Percentiles rank a stretch among this genome's conserved stretches.
Evolutionary conservation across 2,329 filamentous ascomycete species (phyloP).

Genomic region (Fusarium irregulare): DNA sequence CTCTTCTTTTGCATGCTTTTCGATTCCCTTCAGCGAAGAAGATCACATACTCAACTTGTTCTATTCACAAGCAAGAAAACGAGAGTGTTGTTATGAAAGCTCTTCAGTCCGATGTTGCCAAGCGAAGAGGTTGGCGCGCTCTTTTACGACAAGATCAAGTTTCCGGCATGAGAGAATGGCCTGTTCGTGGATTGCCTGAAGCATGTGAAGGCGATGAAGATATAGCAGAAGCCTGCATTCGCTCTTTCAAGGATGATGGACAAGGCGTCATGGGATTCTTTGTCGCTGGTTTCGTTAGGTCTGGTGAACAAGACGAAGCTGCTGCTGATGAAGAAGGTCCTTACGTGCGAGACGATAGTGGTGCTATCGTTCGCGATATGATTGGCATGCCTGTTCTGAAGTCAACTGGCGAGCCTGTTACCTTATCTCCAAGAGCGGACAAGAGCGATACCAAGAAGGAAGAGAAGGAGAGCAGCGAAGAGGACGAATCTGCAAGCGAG

Average conservation of each 20-base stretch:
- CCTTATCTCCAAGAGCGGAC: constrained; percentile 40
- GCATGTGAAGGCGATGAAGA: constrained; percentile 62
- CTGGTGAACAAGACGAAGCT: constrained; percentile 32
- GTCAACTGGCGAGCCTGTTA: constrained; percentile 50
- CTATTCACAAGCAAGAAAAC: constrained; percentile 87
- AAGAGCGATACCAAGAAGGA: constrained; percentile 34
- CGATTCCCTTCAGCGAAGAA: constrained; percentile 78
- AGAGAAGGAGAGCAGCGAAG: constrained; percentile 22
- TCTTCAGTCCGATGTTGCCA: constrained; percentile 74
- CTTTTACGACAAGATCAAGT: constrained; percentile 78
- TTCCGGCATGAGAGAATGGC: constrained; percentile 80
- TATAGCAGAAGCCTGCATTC: constrained; percentile 79
- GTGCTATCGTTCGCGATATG: constrained; percentile 60
- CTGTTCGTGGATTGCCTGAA: constrained; percentile 68
- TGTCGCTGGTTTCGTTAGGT: constrained; percentile 80
- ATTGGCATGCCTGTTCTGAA: constrained; percentile 54
- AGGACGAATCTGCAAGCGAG: constrained; percentile 26
- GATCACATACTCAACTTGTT: constrained; percentile 95
- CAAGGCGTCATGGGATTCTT: constrained; percentile 96
- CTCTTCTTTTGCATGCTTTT: constrained; percentile 86
- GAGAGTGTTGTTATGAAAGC: constrained; percentile 83
- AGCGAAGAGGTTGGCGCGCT: constrained; percentile 79
- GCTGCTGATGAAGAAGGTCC: constrained; percentile 56
- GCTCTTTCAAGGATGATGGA: constrained; percentile 83
- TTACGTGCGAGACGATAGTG: constrained; percentile 65